Percentiles rank a stretch among this genome's conserved stretches.
Conservation (phyloP, 108 stramenopile genomes). For the Discostella stelligeroides region DNA sequence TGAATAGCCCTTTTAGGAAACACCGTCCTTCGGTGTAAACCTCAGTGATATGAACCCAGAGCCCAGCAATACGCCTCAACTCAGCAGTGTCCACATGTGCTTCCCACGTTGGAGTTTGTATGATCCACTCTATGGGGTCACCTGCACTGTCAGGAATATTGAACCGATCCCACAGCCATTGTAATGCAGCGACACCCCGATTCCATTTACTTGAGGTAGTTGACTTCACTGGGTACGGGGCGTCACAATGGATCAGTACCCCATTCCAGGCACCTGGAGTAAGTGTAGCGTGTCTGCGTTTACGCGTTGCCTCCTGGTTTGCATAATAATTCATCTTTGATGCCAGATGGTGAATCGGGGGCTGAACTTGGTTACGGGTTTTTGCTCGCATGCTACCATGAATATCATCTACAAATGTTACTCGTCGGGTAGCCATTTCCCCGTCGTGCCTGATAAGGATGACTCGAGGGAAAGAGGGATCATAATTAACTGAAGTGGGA, state of each 20-base stretch:
- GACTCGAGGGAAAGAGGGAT: slow-evolving; percentile 48
- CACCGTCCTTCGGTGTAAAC: slow-evolving; percentile 19
- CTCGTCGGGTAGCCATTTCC: slow-evolving; percentile 25
- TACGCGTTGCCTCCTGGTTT: slow-evolving; percentile 8
- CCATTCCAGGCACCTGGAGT: slow-evolving; percentile 22
- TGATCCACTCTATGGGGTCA: too few species aligned
- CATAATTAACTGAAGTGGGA: slow-evolving; percentile 16
- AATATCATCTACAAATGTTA: slow-evolving; percentile 42
- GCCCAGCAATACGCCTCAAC: slow-evolving; percentile 17
- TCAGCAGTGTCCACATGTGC: slow-evolving; percentile 3
- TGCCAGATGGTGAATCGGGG: background rate
- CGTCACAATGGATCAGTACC: slow-evolving; percentile 2
- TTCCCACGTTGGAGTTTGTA: background rate
- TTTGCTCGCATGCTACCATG: background rate
- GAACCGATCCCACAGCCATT: too few species aligned
- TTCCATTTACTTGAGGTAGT: slow-evolving; percentile 8
- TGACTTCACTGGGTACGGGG: slow-evolving; percentile 1
- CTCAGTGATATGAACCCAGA: slow-evolving; percentile 10
- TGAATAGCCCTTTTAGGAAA: slow-evolving; percentile 20
- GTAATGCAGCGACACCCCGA: background rate
- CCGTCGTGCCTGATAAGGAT: slow-evolving; percentile 32
- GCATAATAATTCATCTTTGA: slow-evolving; percentile 15
- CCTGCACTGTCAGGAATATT: too few species aligned
- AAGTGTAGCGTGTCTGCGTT: slow-evolving; percentile 3
- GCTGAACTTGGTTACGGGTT: background rate